Base-by-base conservation (phyloP, 108 stramenopile genomes). In the Fragilaria crotonensis region DNA sequence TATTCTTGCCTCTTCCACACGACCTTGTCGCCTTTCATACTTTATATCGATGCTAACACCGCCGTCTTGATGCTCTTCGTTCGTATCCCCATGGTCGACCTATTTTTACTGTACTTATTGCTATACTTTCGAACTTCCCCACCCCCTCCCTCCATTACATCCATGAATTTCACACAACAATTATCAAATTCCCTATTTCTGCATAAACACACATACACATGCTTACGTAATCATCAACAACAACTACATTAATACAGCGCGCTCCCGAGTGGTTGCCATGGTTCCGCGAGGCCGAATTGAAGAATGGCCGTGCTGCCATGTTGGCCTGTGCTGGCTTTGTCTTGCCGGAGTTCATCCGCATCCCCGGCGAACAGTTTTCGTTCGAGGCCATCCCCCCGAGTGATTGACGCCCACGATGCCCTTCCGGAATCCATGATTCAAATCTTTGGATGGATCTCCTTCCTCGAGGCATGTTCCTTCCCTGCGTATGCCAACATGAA, bases 221-320 rank as follows among this genome's bases (percentile, higher is more conserved):
- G n/a, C n/a, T n/a, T n/a, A n/a, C n/a, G n/a, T n/a, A n/a, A n/a
- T n/a, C n/a, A n/a, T n/a, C n/a, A n/a, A n/a, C n/a, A n/a, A n/a
- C n/a, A n/a, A n/a, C n/a, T n/a, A n/a, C n/a, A 50, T 31, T 21
- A 62, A 33, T 44, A 53, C 48, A 77, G 69, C 32, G 57, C 28
- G 64, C 75, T 45, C 76, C 84, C 45, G 76, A 77, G 23, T 82
- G 75, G 77, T 48, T 89, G 33, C 81, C 81, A 57, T 92, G 85
- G 82, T 95, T 88, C 88, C 85, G 89, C 59, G 86, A 93, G 71
- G 71, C 79, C 58, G 89, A 92, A 53, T 63, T 89, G 68, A 76
- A 79, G 41, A 87, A 92, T 77, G 90, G 90, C 51, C 82, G 90
- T 48, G 67, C 76, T 22, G 87, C 88, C 73, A 93, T 93, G 91